Evolutionary conservation across 2,329 filamentous ascomycete species (phyloP).

Genomic region (Rhinocladiella similis): DNA sequence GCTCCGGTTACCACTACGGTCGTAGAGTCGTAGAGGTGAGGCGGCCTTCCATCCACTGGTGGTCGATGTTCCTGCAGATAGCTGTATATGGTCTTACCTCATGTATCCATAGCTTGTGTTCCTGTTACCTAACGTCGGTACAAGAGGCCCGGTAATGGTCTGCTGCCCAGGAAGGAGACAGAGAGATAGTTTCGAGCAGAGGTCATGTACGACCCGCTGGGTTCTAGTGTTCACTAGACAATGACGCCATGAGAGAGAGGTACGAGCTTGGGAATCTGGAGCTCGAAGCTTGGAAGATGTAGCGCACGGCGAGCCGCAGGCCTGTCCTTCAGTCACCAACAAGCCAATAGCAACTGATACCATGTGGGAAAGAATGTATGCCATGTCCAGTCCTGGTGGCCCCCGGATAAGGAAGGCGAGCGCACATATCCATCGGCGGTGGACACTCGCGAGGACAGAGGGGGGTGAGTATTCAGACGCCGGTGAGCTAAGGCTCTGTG

Average conservation of each 20-base stretch:
- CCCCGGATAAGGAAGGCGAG: not conserved
- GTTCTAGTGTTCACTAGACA: not conserved
- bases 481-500: slow-evolving; percentile 18
- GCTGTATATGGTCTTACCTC: not conserved
- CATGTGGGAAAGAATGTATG: slow-evolving; percentile 2
- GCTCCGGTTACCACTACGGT: not conserved
- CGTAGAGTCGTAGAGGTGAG: no score
- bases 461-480: not conserved
- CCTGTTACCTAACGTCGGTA: slow-evolving; percentile 16
- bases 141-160: not conserved
- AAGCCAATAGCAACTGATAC: not conserved
- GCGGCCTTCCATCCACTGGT: not conserved
- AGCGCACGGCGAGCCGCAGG: no score
- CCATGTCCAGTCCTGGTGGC: not conserved
- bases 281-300: not conserved
- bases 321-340: no score
- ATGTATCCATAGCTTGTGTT: slow-evolving; percentile 6
- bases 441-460: slow-evolving; percentile 1
- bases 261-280: not conserved
- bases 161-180: slow-evolving; percentile 5
- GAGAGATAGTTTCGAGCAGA: not conserved
- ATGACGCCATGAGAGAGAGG: slow-evolving; percentile 1
- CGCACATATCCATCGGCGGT: slow-evolving; percentile 17
- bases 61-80: slow-evolving; percentile 18
- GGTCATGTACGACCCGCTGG: not conserved